Conservation (phyloP, 2,329 filamentous ascomycete genomes). For the Cladosporium halotolerans region DNA sequence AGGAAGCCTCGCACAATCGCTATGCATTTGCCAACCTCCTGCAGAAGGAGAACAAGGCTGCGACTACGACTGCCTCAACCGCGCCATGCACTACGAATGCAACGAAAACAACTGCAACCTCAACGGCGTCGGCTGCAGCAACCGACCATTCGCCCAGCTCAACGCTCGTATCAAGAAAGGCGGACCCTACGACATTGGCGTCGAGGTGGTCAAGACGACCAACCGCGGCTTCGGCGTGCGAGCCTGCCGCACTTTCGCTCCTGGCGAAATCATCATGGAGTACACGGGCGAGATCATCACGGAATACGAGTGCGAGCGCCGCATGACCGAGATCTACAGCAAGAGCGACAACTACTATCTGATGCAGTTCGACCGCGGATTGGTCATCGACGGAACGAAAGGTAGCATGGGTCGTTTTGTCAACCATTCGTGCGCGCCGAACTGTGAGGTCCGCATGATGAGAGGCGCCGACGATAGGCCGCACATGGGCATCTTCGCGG, state of each 20-base stretch:
- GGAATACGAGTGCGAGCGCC: slow-evolving; percentile 82
- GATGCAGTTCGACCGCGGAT: slow-evolving; percentile 97
- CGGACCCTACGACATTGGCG: slow-evolving; percentile 83
- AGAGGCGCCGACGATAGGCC: slow-evolving; percentile 62
- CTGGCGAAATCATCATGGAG: slow-evolving; percentile 95
- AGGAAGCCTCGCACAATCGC: slow-evolving; percentile 22
- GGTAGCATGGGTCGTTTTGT: slow-evolving; percentile 96
- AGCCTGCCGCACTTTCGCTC: slow-evolving; percentile 77
- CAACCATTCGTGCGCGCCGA: slow-evolving; percentile 94
- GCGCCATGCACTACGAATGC: slow-evolving; percentile 96
- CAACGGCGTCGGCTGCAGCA: slow-evolving; percentile 67
- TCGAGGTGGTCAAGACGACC: slow-evolving; percentile 86
- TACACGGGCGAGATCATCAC: slow-evolving; percentile 98
- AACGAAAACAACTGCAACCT: slow-evolving; percentile 83
- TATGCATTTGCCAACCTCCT: slow-evolving; percentile 62
- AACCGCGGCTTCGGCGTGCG: slow-evolving; percentile 89
- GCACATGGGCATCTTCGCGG: slow-evolving; percentile 93
- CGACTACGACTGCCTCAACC: slow-evolving; percentile 84
- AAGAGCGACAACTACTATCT: slow-evolving; percentile 97
- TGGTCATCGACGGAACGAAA: slow-evolving; percentile 95
- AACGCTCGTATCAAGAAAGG: slow-evolving; percentile 65
- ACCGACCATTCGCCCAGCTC: slow-evolving; percentile 80
- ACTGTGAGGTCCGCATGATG: slow-evolving; percentile 79
- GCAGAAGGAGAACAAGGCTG: slow-evolving; percentile 58
- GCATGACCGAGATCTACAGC: slow-evolving; percentile 91